These are phyloP conservation scores for Trichoderma sp. DNA, from an alignment of 2,329 filamentous ascomycete species.

Conservation along the genomic window DNA sequence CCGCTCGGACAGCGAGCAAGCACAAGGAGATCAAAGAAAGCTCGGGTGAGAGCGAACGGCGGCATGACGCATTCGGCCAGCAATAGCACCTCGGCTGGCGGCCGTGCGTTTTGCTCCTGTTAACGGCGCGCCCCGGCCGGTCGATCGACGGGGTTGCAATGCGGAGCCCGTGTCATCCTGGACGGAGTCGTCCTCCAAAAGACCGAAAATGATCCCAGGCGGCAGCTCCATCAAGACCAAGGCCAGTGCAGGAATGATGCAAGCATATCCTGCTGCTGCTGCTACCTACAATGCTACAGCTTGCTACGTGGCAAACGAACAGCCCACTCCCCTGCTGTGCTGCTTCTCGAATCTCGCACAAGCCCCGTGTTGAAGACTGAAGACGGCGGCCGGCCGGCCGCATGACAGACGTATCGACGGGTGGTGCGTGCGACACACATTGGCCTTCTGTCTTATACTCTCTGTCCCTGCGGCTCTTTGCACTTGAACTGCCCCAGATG, in stretches of 20 bases:
- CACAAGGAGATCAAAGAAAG: background rate
- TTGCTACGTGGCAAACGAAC: conserved; percentile 3
- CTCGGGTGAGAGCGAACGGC: background rate
- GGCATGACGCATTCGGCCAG: background rate
- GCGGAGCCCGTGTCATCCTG: conserved; percentile 21
- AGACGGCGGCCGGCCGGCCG: conserved; percentile 4
- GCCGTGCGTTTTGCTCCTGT: conserved; percentile 16
- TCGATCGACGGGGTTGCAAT: conserved; percentile 14
- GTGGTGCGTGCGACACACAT: background rate
- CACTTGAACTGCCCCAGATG: background rate
- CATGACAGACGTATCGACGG: background rate
- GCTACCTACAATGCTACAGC: background rate
- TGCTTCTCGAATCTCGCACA: conserved; percentile 16
- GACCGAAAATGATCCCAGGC: conserved; percentile 3
- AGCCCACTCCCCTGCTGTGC: background rate
- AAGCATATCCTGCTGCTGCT: background rate
- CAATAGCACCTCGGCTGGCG: conserved; percentile 11
- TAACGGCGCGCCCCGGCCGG: conserved; percentile 23
- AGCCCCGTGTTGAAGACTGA: background rate
- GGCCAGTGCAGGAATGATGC: background rate
- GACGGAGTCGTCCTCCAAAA: conserved; percentile 11
- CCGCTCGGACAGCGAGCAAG: too few species aligned
- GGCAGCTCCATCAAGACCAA: background rate
- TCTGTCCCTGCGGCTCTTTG: background rate
- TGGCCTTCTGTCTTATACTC: background rate